Evolutionary conservation across 208 protist genomes (phyloP).

Genomic region (Porcisia hertigi): DNA sequence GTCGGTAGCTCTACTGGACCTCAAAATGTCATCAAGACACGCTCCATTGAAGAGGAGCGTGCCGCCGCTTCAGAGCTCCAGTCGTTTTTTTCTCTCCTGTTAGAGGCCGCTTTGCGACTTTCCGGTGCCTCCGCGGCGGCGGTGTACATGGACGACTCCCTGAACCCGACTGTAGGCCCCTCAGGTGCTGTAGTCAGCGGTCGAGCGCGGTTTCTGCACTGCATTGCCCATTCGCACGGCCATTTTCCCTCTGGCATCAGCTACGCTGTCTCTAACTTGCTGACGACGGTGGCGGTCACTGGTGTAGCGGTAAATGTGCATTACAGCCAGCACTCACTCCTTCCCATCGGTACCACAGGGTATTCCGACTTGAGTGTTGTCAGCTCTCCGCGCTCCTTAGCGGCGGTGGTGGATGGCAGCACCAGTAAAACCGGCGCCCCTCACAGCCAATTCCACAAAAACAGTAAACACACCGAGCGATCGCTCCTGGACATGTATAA

Average conservation of each 20-base stretch:
- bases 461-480: background rate
- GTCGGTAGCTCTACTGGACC: background rate
- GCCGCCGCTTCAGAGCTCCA: constrained; percentile 46
- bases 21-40: constrained; percentile 22
- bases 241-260: constrained; percentile 66
- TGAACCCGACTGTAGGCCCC: background rate
- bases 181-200: background rate
- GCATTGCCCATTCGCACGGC: constrained; percentile 54
- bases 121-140: constrained; percentile 55
- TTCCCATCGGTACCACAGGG: background rate
- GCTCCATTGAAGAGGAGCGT: constrained; percentile 28
- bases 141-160: constrained; percentile 51
- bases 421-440: background rate
- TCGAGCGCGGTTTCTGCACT: constrained; percentile 47
- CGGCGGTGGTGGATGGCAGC: background rate
- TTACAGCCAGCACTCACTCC: constrained; percentile 21
- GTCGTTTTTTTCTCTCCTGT: constrained; percentile 64
- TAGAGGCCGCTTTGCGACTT: constrained; percentile 55
- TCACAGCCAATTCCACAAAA: background rate
- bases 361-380: background rate
- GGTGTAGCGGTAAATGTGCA: constrained; percentile 70
- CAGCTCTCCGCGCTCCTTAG: constrained; percentile 1
- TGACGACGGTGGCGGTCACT: constrained; percentile 56
- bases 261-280: constrained; percentile 46
- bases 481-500: constrained; percentile 36